Percentiles rank a stretch among this genome's conserved stretches.
phyloP scores from a whole-genome alignment of 805 yeast species.

The Candida maesae region DNA sequence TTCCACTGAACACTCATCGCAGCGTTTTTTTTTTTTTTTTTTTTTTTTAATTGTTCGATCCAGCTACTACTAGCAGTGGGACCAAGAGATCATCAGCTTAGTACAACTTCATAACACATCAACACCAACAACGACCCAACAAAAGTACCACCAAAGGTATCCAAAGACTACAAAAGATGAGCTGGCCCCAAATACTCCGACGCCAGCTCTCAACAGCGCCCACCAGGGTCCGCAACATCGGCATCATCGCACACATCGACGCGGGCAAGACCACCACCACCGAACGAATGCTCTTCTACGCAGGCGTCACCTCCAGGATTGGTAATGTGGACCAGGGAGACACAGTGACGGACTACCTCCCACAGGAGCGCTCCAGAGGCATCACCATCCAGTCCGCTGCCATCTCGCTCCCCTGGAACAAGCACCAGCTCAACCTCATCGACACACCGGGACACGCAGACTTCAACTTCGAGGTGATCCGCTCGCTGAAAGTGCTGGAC shows the following conservation, averaged over 20 bases:
- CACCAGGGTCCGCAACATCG: slow-evolving; percentile 70
- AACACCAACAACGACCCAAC: too few relatives aligned
- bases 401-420: slow-evolving; percentile 83
- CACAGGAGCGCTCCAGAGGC: slow-evolving; percentile 88
- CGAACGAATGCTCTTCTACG: slow-evolving; percentile 87
- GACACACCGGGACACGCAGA: slow-evolving; percentile 99
- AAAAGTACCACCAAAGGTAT: too few relatives aligned
- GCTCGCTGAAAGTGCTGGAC: slow-evolving; percentile 87
- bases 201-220: slow-evolving; percentile 5
- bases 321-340: slow-evolving; percentile 98
- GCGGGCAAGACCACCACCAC: slow-evolving; percentile 99
- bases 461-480: slow-evolving; percentile 88
- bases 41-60: too few relatives aligned
- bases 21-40: too few relatives aligned
- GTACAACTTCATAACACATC: too few relatives aligned
- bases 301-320: slow-evolving; percentile 73
- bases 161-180: neutral
- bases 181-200: neutral
- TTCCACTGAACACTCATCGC: too few relatives aligned
- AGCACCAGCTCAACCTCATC: slow-evolving; percentile 73
- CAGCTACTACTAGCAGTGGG: too few relatives aligned
- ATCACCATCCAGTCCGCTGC: slow-evolving; percentile 97
- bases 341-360: slow-evolving; percentile 88
- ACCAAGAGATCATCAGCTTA: too few relatives aligned
- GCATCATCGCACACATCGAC: slow-evolving; percentile 98